Base-by-base conservation (phyloP, 192 early-diverging fungal species). In the Backusella parvicylindrica region DNA sequence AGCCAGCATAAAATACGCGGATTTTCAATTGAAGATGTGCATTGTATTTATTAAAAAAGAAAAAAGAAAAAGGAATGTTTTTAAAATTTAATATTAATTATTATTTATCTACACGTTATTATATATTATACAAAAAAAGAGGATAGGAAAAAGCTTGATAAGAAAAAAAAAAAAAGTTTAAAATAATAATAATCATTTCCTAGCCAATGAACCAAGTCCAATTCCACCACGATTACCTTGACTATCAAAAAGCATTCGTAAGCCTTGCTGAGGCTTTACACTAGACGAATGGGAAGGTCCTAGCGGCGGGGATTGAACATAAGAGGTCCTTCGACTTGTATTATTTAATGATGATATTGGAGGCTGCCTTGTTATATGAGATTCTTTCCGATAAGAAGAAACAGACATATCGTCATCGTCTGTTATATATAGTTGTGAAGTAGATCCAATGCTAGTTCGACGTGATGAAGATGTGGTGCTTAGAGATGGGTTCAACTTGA, bases 331-430 rank as follows among this genome's bases (percentile, higher is more conserved):
- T 66, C 15, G 28, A n/a, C 16, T 16, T 1, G 53, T 28, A 4
- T 60, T 60, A 9, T 26, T 26, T 7, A 8, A 23, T 60, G 53
- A n/a, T 53, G 50, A 11, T 23, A 9, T 21, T 21, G 50, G 50
- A 6, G 26, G 16, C 16, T 31, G 64, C 47, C 40, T 70, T 16
- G 68, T 70, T 16, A 66, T 66, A 7, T 66, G 64, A 0, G 64
- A 66, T 33, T 66, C 64, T 18, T 66, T 66, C 15, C 68, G 21
- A 70, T 23, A 35, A 2, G 28, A 38, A 4, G 68, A 70, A 31
- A 47, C 41, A 7, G 68, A 70, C 23, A 49, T 4, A 38, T 37
- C 74, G 16, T 75, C 74, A 37, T 75, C 74, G 31, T 75, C 74
- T 4, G 74, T 75, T n/a, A 15, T 68, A 67, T 68, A 75, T 23